phyloP scores from a whole-genome alignment of 768 basidiomycete species.

The Phylloporus arenicola region DNA sequence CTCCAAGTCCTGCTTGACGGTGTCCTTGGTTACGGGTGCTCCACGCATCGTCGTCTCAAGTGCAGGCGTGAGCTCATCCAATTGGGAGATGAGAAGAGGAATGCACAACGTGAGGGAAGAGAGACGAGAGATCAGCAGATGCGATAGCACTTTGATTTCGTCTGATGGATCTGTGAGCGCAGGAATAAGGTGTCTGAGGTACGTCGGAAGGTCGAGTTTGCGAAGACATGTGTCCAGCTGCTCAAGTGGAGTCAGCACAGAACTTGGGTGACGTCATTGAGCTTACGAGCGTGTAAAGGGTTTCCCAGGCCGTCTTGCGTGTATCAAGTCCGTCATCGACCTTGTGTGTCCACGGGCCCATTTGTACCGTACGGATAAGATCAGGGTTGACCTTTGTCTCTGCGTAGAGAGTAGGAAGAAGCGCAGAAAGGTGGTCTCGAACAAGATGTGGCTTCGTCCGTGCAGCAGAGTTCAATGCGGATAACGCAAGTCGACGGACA shows the following conservation, averaged over 20 bases:
- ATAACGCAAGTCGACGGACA: slow-evolving; percentile 85
- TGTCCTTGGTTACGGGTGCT: slow-evolving; percentile 84
- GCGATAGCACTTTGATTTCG: slow-evolving; percentile 94
- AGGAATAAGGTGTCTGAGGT: slow-evolving; percentile 73
- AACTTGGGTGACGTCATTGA: neutral
- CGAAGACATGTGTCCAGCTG: slow-evolving; percentile 89
- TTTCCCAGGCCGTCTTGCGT: slow-evolving; percentile 95
- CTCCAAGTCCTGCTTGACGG: slow-evolving; percentile 90
- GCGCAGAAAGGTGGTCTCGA: slow-evolving; percentile 68
- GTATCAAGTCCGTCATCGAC: slow-evolving; percentile 96
- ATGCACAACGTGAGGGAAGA: slow-evolving; percentile 56
- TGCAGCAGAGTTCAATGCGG: slow-evolving; percentile 89
- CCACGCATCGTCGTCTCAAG: slow-evolving; percentile 90
- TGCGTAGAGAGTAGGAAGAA: slow-evolving; percentile 80
- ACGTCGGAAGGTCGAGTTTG: slow-evolving; percentile 82
- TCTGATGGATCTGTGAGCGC: slow-evolving; percentile 88
- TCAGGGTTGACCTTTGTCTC: slow-evolving; percentile 78
- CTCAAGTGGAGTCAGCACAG: neutral
- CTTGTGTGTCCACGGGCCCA: slow-evolving; percentile 97
- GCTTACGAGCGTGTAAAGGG: slow-evolving; percentile 88
- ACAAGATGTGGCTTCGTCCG: slow-evolving; percentile 92
- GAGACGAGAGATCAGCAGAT: slow-evolving; percentile 92
- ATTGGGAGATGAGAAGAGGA: slow-evolving; percentile 45
- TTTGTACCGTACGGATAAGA: slow-evolving; percentile 85
- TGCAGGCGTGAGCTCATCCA: slow-evolving; percentile 80